A percentile compares a stretch with the other conserved stretches of the same genome.
phyloP scores from a whole-genome alignment of 2,329 filamentous ascomycete genomes.

The Colletotrichum orchidophilum region DNA sequence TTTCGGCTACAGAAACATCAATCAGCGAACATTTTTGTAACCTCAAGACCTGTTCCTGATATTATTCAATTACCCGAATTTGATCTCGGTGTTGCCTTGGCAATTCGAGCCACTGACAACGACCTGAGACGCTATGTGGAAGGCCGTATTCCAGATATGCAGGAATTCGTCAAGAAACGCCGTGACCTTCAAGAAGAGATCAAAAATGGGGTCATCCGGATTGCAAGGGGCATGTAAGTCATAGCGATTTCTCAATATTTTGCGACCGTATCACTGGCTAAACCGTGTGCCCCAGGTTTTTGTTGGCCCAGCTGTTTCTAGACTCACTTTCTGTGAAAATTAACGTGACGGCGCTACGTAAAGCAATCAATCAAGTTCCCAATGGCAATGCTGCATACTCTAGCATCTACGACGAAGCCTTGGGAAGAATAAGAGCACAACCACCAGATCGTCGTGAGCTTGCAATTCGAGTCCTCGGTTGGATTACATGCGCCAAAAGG shows the following conservation, averaged over 20 bases:
- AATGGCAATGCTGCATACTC: too few species aligned
- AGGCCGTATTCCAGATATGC: background rate
- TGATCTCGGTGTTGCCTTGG: fast-evolving
- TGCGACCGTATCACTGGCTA: too few species aligned
- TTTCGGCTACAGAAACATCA: background rate
- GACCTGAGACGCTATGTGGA: background rate
- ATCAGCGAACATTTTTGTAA: background rate
- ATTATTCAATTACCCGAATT: background rate
- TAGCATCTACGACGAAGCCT: background rate
- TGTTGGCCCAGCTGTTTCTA: too few species aligned
- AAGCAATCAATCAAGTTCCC: too few species aligned
- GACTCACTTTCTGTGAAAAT: too few species aligned
- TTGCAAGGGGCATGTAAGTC: background rate
- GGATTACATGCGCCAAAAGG: background rate
- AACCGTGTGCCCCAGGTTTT: too few species aligned
- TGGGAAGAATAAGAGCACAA: background rate
- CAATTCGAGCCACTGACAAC: background rate
- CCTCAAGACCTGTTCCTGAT: background rate
- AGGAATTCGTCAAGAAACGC: background rate
- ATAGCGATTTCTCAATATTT: too few species aligned
- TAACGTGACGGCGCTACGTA: too few species aligned
- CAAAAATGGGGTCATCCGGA: fast-evolving
- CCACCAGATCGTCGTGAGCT: background rate
- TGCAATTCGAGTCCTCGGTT: background rate
- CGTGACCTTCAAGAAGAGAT: background rate